A percentile compares a stretch with the other conserved stretches of the same genome.
Evolutionary conservation across 176 grass and related monocot species (phyloP).

Genomic region (Thinopyrum elongatum): DNA sequence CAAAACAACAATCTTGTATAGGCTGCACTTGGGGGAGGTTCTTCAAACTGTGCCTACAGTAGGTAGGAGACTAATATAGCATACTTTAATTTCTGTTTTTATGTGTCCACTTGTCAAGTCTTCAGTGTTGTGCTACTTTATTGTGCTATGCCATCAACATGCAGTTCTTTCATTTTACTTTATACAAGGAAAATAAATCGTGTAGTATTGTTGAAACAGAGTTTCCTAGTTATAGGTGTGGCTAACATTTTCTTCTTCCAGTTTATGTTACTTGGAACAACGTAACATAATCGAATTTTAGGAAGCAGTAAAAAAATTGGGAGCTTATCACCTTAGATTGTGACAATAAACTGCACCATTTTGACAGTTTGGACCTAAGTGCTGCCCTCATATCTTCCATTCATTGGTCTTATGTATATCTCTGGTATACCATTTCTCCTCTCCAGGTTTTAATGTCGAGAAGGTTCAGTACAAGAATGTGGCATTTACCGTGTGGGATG

Average conservation of each 20-base stretch:
- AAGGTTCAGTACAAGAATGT: conserved; percentile 98
- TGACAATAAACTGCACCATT: not conserved
- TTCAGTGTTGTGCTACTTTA: not conserved
- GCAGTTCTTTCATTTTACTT: not conserved
- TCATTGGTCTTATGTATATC: not conserved
- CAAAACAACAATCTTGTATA: conserved; percentile 89
- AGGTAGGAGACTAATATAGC: conserved; percentile 41
- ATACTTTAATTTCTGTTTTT: not conserved
- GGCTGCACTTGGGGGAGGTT: conserved; percentile 89
- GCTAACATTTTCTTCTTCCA: not conserved
- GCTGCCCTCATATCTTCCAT: not conserved
- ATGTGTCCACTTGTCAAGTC: not conserved
- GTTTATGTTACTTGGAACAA: conserved; percentile 6
- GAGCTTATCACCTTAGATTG: not conserved
- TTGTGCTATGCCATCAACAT: not conserved
- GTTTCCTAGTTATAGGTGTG: not conserved
- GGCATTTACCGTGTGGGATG: conserved; percentile 91
- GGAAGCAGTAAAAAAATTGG: not conserved
- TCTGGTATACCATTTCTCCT: not conserved
- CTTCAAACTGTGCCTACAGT: conserved; percentile 88
- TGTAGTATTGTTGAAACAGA: not conserved
- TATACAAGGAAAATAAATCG: not conserved
- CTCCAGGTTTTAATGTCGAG: conserved; percentile 89
- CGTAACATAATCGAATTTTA: not conserved
- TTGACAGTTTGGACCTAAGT: not conserved